Percentiles rank a stretch among this genome's conserved stretches.
These are phyloP conservation scores for Epichloe typhina DNA, from an alignment of 2,329 filamentous ascomycete genomes.

Conservation along the genomic window DNA sequence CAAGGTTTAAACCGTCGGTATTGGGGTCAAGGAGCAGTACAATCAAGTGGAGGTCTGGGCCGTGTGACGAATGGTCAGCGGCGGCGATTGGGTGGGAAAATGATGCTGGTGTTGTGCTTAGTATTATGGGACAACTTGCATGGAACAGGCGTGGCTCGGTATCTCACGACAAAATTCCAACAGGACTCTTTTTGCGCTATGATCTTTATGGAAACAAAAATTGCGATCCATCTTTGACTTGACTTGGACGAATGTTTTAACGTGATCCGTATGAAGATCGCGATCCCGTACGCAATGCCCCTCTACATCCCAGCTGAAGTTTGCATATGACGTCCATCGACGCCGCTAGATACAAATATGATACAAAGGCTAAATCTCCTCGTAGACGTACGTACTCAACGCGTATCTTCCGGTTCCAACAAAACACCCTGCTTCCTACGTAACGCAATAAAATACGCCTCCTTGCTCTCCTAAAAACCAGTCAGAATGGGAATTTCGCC, in stretches of 20 bases:
- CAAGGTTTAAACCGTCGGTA: constrained; percentile 74
- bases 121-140: constrained; percentile 24
- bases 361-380: too few species aligned
- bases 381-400: neutral
- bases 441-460: constrained; percentile 75
- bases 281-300: too few species aligned
- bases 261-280: too few species aligned
- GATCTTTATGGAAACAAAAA: neutral
- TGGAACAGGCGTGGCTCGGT: constrained; percentile 35
- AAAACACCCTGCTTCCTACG: constrained; percentile 42
- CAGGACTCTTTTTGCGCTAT: constrained; percentile 16
- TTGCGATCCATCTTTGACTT: too few species aligned
- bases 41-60: constrained; percentile 3
- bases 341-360: too few species aligned
- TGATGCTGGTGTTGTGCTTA: constrained; percentile 17
- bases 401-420: constrained; percentile 7
- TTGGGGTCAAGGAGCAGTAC: constrained; percentile 9
- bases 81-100: constrained; percentile 12
- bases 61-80: neutral
- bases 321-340: too few species aligned
- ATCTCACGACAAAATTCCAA: constrained; percentile 24
- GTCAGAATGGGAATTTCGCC: neutral
- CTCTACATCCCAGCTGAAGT: too few species aligned
- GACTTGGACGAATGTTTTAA: too few species aligned
- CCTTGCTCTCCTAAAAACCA: constrained; percentile 37